phyloP scores from a whole-genome alignment of 2,329 filamentous ascomycete species.

The Arthrobotrys sphaeroides region DNA sequence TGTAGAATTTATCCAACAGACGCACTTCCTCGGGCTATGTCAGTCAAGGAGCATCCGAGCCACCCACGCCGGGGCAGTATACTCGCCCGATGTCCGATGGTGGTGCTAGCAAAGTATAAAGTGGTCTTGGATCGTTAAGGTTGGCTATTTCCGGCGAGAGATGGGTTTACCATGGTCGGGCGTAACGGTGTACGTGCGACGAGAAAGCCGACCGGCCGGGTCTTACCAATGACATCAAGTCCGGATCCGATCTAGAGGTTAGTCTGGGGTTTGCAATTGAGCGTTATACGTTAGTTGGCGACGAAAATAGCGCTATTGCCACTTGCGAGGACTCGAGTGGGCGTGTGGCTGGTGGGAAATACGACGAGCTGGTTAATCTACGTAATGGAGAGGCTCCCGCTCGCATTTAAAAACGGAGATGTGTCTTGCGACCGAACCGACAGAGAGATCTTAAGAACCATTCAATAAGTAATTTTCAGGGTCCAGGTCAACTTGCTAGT shows the following conservation, averaged over 20 bases:
- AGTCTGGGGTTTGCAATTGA: too few relatives aligned
- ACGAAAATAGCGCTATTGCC: neutral
- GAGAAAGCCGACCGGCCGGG: neutral
- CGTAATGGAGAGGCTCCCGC: neutral
- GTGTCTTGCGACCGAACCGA: conserved; percentile 6
- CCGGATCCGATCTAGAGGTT: conserved; percentile 10
- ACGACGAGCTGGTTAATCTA: neutral
- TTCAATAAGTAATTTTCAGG: too few relatives aligned
- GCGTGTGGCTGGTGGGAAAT: neutral
- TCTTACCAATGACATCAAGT: conserved; percentile 7
- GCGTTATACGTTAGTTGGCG: too few relatives aligned
- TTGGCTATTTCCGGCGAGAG: conserved; percentile 1
- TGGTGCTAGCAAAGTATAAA: neutral
- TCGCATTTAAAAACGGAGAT: conserved; percentile 11
- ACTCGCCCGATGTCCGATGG: neutral
- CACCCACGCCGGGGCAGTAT: neutral
- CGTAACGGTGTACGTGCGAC: conserved; percentile 1
- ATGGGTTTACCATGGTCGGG: neutral
- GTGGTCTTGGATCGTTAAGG: neutral
- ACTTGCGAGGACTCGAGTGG: neutral
- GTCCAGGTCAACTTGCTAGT: conserved; percentile 1
- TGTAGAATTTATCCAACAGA: too few relatives aligned
- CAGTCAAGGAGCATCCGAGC: too few relatives aligned
- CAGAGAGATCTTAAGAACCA: too few relatives aligned
- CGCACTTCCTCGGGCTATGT: too few relatives aligned